Conservation (phyloP, 768 basidiomycete genomes). For the Tricholoma flavovirens region DNA sequence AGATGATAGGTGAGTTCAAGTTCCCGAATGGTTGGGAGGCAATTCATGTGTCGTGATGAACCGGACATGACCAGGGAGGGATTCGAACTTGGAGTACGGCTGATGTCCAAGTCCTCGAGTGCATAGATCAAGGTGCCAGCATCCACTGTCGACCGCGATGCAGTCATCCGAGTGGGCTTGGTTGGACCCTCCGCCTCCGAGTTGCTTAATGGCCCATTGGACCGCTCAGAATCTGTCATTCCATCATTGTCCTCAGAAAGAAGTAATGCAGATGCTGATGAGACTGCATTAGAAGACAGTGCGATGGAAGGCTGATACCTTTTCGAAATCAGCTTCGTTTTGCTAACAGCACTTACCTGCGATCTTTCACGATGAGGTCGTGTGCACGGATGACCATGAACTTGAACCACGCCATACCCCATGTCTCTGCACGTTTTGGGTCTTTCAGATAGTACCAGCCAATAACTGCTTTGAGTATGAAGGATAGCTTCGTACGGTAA, state of each 20-base stretch:
- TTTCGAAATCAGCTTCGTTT: neutral
- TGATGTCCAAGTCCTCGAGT: neutral
- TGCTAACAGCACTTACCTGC: neutral
- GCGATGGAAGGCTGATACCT: neutral
- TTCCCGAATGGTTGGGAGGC: neutral
- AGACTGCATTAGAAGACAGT: neutral
- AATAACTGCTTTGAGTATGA: conserved; percentile 16
- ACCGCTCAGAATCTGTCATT: neutral
- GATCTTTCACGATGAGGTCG: conserved; percentile 8
- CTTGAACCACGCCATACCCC: conserved; percentile 17
- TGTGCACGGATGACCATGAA: conserved; percentile 17
- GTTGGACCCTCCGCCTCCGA: neutral
- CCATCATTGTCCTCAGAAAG: neutral
- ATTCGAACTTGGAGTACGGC: neutral
- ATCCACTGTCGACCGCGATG: neutral
- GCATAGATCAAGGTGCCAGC: neutral
- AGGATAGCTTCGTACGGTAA: neutral
- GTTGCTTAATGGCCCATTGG: neutral
- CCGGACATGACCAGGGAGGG: neutral
- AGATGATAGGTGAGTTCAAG: neutral
- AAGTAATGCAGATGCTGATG: neutral
- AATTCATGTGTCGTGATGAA: neutral
- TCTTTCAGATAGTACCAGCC: conserved; percentile 20
- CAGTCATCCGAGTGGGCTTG: neutral
- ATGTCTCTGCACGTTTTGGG: conserved; percentile 12